These are phyloP conservation scores for Globomyces pollinis-pini DNA, from an alignment of 192 early-diverging fungal genomes.

Conservation along the genomic window DNA sequence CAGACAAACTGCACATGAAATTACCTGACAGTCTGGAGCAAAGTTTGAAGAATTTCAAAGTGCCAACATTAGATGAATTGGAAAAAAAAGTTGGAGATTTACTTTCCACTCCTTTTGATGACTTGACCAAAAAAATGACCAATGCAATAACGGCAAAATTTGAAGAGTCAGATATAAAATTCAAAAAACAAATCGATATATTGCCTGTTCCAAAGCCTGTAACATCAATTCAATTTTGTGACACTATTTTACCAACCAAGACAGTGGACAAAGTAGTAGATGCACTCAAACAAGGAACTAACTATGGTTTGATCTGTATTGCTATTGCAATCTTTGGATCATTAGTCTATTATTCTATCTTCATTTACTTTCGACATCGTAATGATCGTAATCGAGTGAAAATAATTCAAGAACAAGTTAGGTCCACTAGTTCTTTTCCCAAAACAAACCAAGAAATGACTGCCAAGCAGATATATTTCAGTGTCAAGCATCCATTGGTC, in stretches of 20 bases:
- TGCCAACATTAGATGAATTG: background rate
- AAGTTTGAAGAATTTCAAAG: too few species aligned
- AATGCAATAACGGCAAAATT: background rate
- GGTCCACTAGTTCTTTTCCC: background rate
- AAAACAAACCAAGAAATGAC: background rate
- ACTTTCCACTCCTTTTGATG: background rate
- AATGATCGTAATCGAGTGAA: background rate
- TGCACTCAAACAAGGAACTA: background rate
- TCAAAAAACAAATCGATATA: background rate
- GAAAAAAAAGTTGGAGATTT: background rate
- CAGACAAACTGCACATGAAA: background rate
- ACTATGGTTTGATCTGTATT: too few species aligned
- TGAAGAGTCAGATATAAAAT: background rate
- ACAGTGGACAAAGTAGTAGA: background rate
- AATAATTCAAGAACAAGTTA: too few species aligned
- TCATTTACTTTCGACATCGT: background rate
- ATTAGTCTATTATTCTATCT: background rate
- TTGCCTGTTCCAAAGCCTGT: background rate
- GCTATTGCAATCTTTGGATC: background rate
- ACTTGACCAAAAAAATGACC: background rate
- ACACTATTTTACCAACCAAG: background rate
- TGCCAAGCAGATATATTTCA: background rate
- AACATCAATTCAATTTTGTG: background rate
- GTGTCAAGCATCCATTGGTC: background rate
- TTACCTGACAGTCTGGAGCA: background rate